Percentiles rank a stretch among this genome's conserved stretches.
Conservation (phyloP, 2,329 filamentous ascomycete genomes). For the Aspergillus puulaauensis region DNA sequence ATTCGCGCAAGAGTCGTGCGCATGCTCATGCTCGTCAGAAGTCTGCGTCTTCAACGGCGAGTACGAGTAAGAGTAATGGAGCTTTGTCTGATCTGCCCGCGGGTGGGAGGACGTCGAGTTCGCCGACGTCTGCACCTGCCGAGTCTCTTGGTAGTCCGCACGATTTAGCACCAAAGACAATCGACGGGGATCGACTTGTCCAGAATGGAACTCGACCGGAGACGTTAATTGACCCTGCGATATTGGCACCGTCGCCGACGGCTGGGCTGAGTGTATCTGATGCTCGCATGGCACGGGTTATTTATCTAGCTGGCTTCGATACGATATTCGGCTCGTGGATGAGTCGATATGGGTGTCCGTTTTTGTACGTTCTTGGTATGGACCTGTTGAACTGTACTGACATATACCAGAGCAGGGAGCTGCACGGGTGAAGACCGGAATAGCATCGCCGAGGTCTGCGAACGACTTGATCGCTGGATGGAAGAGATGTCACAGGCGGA, state of each 20-base stretch:
- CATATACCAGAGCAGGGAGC: background rate
- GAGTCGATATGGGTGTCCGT: conserved; percentile 44
- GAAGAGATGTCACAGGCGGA: conserved; percentile 24
- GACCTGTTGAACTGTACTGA: background rate
- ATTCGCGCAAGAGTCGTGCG: conserved; percentile 6
- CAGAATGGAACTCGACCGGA: background rate
- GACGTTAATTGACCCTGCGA: background rate
- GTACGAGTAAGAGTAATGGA: background rate
- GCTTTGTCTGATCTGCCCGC: too few species aligned
- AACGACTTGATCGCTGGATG: conserved; percentile 38
- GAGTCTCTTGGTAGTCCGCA: background rate
- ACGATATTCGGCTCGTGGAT: conserved; percentile 46
- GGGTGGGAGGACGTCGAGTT: too few species aligned
- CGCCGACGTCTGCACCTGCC: background rate
- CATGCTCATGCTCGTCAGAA: background rate
- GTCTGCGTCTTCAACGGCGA: background rate
- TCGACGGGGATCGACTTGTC: background rate
- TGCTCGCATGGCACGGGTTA: conserved; percentile 19
- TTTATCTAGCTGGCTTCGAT: conserved; percentile 41
- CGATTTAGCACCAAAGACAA: background rate
- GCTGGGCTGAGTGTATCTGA: background rate
- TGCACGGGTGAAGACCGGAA: conserved; percentile 10
- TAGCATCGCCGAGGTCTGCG: conserved; percentile 18
- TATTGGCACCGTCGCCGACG: too few species aligned
- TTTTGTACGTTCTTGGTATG: conserved; percentile 32